These are phyloP conservation scores for Pilaira anomala DNA, from an alignment of 192 early-diverging fungal genomes.

Conservation along the genomic window DNA sequence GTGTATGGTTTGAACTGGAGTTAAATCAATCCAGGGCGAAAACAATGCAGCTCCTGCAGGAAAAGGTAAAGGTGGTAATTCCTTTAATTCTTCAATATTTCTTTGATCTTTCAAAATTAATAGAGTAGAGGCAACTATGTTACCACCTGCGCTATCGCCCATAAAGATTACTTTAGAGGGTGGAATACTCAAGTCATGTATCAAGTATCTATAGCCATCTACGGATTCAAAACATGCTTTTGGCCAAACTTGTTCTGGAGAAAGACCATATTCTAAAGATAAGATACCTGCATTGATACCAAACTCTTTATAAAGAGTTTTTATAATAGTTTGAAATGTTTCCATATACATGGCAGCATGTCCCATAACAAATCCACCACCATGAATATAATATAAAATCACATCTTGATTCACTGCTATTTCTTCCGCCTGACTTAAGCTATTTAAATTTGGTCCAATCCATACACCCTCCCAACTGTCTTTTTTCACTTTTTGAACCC, in stretches of 20 bases:
- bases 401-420: background rate
- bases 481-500: conserved; percentile 3
- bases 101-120: background rate
- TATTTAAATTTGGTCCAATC: conserved; percentile 8
- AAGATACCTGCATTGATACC: background rate
- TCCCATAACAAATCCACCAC: conserved; percentile 16
- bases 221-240: conserved; percentile 2
- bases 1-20: background rate
- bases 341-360: conserved; percentile 11
- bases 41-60: conserved; percentile 14
- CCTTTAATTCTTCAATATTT: background rate
- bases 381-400: conserved; percentile 19
- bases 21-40: conserved; percentile 13
- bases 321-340: background rate
- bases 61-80: conserved; percentile 1
- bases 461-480: conserved; percentile 10
- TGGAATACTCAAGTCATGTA: background rate
- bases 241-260: conserved; percentile 12
- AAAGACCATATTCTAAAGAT: conserved; percentile 4
- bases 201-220: conserved; percentile 10
- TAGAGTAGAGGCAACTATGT: background rate
- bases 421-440: background rate
- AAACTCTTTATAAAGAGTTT: background rate
- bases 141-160: conserved; percentile 21
- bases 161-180: background rate